These are phyloP conservation scores for Tolypocladium album DNA, from an alignment of 2,329 filamentous ascomycete genomes.

Conservation along the genomic window DNA sequence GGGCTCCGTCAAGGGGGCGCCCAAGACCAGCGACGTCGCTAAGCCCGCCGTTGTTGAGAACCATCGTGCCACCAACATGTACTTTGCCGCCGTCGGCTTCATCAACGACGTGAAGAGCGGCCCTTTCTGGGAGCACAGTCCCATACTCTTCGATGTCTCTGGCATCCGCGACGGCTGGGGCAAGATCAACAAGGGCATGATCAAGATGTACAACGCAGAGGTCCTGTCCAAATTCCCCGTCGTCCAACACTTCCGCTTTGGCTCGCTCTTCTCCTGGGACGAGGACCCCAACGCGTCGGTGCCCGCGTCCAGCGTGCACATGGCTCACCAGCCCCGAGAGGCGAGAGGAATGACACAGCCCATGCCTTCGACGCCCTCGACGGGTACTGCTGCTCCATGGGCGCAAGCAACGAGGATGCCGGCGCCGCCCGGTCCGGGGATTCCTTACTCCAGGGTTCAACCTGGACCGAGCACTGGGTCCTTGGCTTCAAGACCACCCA, in stretches of 20 bases:
- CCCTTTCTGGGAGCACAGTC: conserved; percentile 95
- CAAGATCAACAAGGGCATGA: conserved; percentile 99
- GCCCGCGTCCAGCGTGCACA: conserved; percentile 42
- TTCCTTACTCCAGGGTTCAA: conserved; percentile 26
- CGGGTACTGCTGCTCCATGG: conserved; percentile 34
- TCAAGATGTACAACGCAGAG: conserved; percentile 98
- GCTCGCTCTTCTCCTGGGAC: conserved; percentile 70
- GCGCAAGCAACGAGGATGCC: conserved; percentile 29
- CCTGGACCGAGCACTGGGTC: conserved; percentile 17
- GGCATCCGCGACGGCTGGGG: conserved; percentile 91
- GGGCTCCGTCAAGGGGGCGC: conserved; percentile 63
- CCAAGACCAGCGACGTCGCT: conserved; percentile 59
- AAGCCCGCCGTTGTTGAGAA: conserved; percentile 53
- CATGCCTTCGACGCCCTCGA: conserved; percentile 9
- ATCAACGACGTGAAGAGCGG: conserved; percentile 96
- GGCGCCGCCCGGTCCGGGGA: conserved; percentile 19
- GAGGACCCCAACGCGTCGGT: conserved; percentile 47
- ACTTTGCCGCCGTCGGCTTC: conserved; percentile 92
- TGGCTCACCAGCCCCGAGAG: conserved; percentile 38
- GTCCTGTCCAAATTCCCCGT: conserved; percentile 95
- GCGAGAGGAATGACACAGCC: conserved; percentile 8
- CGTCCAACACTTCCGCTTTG: conserved; percentile 90
- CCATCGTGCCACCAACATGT: conserved; percentile 64
- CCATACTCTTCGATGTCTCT: conserved; percentile 87
- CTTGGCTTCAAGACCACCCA: conserved; percentile 9